A percentile compares a stretch with the other conserved stretches of the same genome.
These are phyloP conservation scores for Salix arbutifolia DNA, from an alignment of 345 rosid genomes.

Conservation along the genomic window DNA sequence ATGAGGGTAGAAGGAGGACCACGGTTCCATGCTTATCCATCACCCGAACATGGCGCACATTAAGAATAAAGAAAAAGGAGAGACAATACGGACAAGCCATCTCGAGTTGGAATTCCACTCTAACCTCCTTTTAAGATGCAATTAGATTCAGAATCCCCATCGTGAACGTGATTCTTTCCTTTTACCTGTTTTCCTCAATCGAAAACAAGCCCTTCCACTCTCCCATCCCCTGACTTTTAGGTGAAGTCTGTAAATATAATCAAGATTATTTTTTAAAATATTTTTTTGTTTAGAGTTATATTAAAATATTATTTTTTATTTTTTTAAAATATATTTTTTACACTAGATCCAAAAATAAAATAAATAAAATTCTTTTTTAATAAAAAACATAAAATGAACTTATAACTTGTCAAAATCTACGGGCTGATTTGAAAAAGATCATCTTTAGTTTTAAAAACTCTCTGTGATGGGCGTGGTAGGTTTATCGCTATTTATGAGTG, in stretches of 20 bases:
- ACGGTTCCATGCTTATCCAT: neutral
- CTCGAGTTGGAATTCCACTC: conserved; percentile 36
- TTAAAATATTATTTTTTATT: too few species aligned
- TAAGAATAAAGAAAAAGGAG: neutral
- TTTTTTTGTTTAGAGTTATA: too few species aligned
- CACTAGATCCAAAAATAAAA: too few species aligned
- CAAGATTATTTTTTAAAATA: too few species aligned
- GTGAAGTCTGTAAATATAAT: too few species aligned
- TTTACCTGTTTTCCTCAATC: neutral
- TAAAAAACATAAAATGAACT: too few species aligned
- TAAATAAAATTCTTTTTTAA: too few species aligned
- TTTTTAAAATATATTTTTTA: too few species aligned
- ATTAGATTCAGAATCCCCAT: conserved; percentile 21
- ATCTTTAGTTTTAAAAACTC: conserved; percentile 1
- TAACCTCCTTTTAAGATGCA: conserved; percentile 5
- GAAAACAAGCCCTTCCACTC: neutral
- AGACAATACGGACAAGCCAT: conserved; percentile 17
- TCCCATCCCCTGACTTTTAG: neutral
- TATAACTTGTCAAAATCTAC: too few species aligned
- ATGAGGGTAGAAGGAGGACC: conserved; percentile 18
- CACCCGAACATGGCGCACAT: neutral
- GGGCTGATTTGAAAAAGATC: conserved; percentile 11
- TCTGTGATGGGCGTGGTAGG: neutral
- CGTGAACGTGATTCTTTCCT: neutral
- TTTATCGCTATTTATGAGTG: too few species aligned